Conservation (phyloP, 352 stramenopile species). For the Globisporangium lucens region DNA sequence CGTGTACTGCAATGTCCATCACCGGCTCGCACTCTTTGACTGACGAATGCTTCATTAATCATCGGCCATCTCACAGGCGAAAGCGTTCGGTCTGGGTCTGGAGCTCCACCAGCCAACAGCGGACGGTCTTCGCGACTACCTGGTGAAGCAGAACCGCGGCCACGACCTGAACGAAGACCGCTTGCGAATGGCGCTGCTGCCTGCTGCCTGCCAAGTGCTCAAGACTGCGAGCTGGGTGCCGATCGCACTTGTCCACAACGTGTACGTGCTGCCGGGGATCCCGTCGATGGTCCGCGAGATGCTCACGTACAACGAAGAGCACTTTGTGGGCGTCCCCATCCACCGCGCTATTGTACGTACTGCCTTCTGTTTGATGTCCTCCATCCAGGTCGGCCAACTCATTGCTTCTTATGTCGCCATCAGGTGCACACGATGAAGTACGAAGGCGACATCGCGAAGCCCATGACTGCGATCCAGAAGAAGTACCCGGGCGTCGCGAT, state of each 20-base stretch:
- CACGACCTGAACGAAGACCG: slow-evolving; percentile 63
- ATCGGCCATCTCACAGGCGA: slow-evolving; percentile 33
- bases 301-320: slow-evolving; percentile 73
- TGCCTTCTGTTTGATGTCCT: slow-evolving; percentile 6
- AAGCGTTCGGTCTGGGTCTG: slow-evolving; percentile 66
- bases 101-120: slow-evolving; percentile 68
- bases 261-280: slow-evolving; percentile 84
- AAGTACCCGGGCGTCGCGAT: slow-evolving; percentile 65
- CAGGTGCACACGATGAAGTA: slow-evolving; percentile 68
- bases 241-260: slow-evolving; percentile 74
- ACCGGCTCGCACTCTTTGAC: no score
- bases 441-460: slow-evolving; percentile 65
- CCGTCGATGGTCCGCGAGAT: slow-evolving; percentile 80
- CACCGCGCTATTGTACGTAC: slow-evolving; percentile 66
- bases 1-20: neutral
- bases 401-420: no score
- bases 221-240: slow-evolving; percentile 65
- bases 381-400: no score
- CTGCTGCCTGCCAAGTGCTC: slow-evolving; percentile 51
- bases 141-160: slow-evolving; percentile 30
- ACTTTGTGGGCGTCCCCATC: slow-evolving; percentile 77
- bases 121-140: slow-evolving; percentile 45
- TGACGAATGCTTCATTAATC: no score
- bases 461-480: slow-evolving; percentile 65
- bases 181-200: slow-evolving; percentile 73